phyloP scores from a whole-genome alignment of 257 asterid genomes.

The Cinchona pubescens region DNA sequence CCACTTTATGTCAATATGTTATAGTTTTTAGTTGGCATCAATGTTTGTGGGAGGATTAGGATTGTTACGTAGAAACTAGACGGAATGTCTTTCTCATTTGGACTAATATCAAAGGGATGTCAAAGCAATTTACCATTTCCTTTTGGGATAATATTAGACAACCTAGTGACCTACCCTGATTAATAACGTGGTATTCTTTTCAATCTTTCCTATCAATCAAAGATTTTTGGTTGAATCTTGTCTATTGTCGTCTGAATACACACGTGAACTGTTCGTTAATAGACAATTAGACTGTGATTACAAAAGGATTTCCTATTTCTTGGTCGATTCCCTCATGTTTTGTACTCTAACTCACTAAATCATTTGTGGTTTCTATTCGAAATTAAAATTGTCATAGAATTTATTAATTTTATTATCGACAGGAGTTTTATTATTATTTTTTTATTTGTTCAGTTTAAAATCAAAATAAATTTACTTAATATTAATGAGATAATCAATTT shows the following conservation, averaged over 20 bases:
- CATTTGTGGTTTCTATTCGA: too few relatives aligned
- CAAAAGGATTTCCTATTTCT: not conserved
- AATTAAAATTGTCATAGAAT: too few relatives aligned
- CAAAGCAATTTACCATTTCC: not conserved
- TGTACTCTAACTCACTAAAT: too few relatives aligned
- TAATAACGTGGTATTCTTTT: not conserved
- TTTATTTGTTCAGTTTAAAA: too few relatives aligned
- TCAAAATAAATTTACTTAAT: too few relatives aligned
- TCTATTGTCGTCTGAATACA: constrained; percentile 2
- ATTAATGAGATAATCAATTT: too few relatives aligned
- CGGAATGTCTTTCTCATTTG: not conserved
- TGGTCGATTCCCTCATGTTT: not conserved
- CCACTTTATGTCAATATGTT: not conserved
- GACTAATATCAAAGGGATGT: not conserved
- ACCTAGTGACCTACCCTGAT: not conserved
- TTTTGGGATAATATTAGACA: not conserved
- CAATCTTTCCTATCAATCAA: not conserved
- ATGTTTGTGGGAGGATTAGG: not conserved
- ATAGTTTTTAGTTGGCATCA: not conserved
- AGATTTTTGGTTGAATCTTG: not conserved
- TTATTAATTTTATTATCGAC: too few relatives aligned
- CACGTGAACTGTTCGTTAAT: constrained; percentile 3
- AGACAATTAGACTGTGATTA: not conserved
- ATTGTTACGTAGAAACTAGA: not conserved
- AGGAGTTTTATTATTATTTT: too few relatives aligned